Conservation (phyloP, 257 asterid genomes). For the Solanum infundibuliforme region DNA sequence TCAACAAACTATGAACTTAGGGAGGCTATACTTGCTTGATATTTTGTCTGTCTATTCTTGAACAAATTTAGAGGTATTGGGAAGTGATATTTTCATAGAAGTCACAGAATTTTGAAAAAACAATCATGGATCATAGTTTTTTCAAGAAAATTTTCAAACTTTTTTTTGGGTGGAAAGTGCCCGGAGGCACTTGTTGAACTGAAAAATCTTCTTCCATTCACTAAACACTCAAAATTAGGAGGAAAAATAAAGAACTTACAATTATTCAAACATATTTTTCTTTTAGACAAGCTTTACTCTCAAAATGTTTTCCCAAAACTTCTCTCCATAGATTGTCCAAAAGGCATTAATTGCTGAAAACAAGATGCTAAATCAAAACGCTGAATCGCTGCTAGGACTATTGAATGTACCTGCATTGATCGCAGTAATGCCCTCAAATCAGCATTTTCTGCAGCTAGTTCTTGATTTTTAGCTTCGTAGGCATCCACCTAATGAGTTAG, state of each 20-base stretch:
- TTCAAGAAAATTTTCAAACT: background rate
- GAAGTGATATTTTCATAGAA: background rate
- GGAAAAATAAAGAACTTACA: background rate
- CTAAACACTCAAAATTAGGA: background rate
- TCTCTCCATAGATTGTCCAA: background rate
- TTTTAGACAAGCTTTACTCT: background rate
- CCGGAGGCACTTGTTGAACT: background rate
- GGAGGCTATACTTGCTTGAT: background rate
- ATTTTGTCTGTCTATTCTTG: background rate
- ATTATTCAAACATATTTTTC: background rate
- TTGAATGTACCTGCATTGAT: constrained; percentile 70
- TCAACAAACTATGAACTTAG: background rate
- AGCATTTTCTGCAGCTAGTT: constrained; percentile 84
- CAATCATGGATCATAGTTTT: background rate
- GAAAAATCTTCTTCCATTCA: background rate
- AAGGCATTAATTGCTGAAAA: background rate
- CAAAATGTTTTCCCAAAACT: background rate
- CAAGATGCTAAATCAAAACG: background rate
- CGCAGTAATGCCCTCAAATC: constrained; percentile 90
- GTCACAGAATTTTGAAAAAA: background rate
- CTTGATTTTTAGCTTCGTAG: constrained; percentile 91
- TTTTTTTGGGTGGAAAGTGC: background rate
- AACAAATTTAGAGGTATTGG: background rate
- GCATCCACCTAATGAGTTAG: constrained; percentile 72
- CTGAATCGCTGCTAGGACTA: background rate